Conservation (phyloP, 106 monocot species). For the Dactylorhiza incarnata region DNA sequence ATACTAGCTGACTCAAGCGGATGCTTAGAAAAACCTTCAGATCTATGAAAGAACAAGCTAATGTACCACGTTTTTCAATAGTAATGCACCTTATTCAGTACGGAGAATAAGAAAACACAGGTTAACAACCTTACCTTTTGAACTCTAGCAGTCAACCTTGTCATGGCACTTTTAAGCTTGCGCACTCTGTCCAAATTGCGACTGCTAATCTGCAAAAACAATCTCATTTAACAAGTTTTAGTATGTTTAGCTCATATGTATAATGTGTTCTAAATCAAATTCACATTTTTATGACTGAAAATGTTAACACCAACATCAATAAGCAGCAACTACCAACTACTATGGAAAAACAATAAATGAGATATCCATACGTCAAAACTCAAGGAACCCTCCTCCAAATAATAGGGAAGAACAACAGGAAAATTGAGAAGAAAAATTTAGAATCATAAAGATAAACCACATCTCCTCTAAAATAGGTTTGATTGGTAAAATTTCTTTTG, state of each 20-base stretch:
- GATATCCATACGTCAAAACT: not conserved
- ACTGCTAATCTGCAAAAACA: constrained; percentile 76
- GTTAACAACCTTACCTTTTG: constrained; percentile 51
- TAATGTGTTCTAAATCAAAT: not conserved
- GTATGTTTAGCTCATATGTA: not conserved
- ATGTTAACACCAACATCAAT: not conserved
- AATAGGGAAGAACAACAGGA: not conserved
- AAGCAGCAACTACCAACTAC: not conserved
- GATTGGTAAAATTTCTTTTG: not conserved
- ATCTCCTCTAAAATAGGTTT: not conserved
- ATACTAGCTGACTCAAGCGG: not conserved
- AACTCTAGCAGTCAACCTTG: constrained; percentile 84
- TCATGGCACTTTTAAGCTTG: constrained; percentile 96
- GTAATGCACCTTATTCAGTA: too few relatives aligned
- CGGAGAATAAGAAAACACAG: not conserved
- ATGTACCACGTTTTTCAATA: not conserved
- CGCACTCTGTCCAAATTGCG: constrained; percentile 96
- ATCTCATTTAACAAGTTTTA: not conserved
- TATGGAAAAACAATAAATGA: not conserved
- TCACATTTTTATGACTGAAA: not conserved
- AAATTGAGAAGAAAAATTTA: not conserved
- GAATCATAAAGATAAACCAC: not conserved
- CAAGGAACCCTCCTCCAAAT: not conserved
- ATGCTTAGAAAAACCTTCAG: not conserved
- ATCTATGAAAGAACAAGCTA: not conserved